Percentiles rank a stretch among this genome's conserved stretches.
phyloP scores from a whole-genome alignment of 2,329 filamentous ascomycete genomes.

The Phialophora chinensis region DNA sequence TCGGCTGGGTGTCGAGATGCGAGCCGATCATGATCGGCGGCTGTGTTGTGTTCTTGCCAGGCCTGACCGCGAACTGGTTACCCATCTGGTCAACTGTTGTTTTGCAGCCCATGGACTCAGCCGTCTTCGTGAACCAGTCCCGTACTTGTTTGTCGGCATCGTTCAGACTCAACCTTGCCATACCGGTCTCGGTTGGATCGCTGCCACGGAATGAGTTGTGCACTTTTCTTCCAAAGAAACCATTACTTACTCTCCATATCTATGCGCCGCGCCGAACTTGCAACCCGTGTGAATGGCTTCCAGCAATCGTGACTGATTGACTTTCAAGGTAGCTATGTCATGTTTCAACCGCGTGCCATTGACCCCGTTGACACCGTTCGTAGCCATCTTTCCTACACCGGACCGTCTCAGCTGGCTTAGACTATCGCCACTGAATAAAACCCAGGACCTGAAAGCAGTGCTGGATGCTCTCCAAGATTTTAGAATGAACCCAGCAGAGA shows the following conservation, averaged over 20 bases:
- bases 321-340: conserved; percentile 37
- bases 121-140: conserved; percentile 75
- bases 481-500: not conserved
- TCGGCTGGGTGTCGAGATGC: conserved; percentile 61
- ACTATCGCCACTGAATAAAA: not conserved
- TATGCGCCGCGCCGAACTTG: conserved; percentile 39
- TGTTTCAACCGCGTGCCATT: conserved; percentile 33
- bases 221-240: not conserved
- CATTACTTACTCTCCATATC: conserved; percentile 38
- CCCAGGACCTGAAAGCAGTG: conserved; percentile 1
- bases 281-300: conserved; percentile 40
- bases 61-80: conserved; percentile 76
- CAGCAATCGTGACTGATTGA: conserved; percentile 39
- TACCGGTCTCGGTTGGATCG: conserved; percentile 57
- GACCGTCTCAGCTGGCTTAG: not conserved
- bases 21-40: conserved; percentile 72
- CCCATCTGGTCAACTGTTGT: conserved; percentile 76
- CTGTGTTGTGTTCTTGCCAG: conserved; percentile 63
- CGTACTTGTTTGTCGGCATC: conserved; percentile 73
- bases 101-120: conserved; percentile 67
- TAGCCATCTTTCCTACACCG: conserved; percentile 22
- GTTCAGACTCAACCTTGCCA: conserved; percentile 74
- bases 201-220: conserved; percentile 11
- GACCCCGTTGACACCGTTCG: conserved; percentile 31
- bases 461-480: not conserved